Evolutionary conservation across 1,284 basidiomycete genomes (phyloP), one percentile per base, ranked within the genome.

Genomic region (Coniferiporia sulphurascens): DNA sequence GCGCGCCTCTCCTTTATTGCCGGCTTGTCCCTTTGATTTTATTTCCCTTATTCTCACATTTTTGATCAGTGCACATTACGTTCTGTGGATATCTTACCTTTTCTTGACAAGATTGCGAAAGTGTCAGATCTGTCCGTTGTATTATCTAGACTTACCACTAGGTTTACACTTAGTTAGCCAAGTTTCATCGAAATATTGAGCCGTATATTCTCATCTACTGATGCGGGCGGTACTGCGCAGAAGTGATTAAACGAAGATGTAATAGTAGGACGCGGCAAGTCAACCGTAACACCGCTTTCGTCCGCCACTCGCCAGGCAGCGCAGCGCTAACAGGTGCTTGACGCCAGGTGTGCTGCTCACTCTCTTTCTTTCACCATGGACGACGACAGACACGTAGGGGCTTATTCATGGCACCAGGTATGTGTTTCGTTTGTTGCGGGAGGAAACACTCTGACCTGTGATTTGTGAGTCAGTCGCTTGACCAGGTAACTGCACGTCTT

Each of bases 351-450:
- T 41, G 44, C 22, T 49, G 51, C 46, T 48, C 43, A 22, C 49
- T 32, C 38, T 45, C 50, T 32, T 64, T 66, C 59, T 69, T 61
- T 48, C 54, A 43, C 44, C 38, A 74, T 73, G 72, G 70, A 72
- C 67, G 68, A 69, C 56, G 63, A 69, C 22, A 66, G 70, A 69
- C 63, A 70, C 71, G 64, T 72, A 49, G 61, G 61, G 21, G 57
- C 74, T 46, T 78, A 77, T 60, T 76, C 76, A 48, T 78, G 76
- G 76, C 76, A 78, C 64, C 76, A 78, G 70, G 76, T 76, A 62
- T 52, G 17, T 43, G 38, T 46, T 21, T 59, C 34, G 52, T 19
- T 41, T 41, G 3, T 41, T 8, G 46, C 54, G 52, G 17, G 52
- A 61, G 52, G 48, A 58, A 21, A 38, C 19, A 51, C 48, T 41